phyloP scores from a whole-genome alignment of 2,329 filamentous ascomycete species.

The Alternaria triticina region DNA sequence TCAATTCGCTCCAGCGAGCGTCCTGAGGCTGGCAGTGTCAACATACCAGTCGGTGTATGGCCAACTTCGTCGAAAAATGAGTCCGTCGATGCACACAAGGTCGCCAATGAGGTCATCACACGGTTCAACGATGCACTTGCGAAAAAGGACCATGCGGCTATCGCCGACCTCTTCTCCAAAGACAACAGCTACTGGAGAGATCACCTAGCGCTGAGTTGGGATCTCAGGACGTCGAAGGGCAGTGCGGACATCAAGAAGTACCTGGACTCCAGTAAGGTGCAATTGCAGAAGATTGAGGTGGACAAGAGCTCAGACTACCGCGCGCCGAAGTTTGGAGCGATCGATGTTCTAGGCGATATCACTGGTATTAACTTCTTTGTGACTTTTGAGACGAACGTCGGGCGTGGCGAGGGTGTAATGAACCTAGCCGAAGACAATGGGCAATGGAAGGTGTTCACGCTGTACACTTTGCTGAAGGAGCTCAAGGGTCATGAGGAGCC shows the following conservation, averaged over 20 bases:
- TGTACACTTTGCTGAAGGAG: constrained; percentile 47
- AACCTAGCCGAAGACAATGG: constrained; percentile 43
- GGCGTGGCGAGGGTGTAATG: constrained; percentile 43
- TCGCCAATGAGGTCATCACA: constrained; percentile 50
- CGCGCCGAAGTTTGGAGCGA: constrained; percentile 34
- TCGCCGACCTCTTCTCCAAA: constrained; percentile 55
- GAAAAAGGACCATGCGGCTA: constrained; percentile 40
- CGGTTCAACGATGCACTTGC: constrained; percentile 53
- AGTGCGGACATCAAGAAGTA: constrained; percentile 53
- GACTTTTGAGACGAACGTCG: constrained; percentile 37
- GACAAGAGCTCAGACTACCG: constrained; percentile 27
- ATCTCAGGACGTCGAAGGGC: constrained; percentile 60
- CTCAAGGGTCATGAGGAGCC: constrained; percentile 47
- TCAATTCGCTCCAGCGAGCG: constrained; percentile 51
- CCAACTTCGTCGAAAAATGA: constrained; percentile 40
- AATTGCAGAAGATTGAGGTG: constrained; percentile 39
- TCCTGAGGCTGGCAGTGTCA: constrained; percentile 61
- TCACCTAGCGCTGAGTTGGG: constrained; percentile 63
- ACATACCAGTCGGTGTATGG: constrained; percentile 57
- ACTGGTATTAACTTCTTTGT: constrained; percentile 38
- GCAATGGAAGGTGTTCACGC: constrained; percentile 50
- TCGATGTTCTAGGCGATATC: constrained; percentile 39
- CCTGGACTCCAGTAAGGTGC: constrained; percentile 41
- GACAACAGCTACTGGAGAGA: constrained; percentile 65
- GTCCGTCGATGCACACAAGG: constrained; percentile 45